Percentiles rank a stretch among this genome's conserved stretches.
phyloP scores from a whole-genome alignment of 306 rosid genomes.

The Amphicarpaea edgeworthii region DNA sequence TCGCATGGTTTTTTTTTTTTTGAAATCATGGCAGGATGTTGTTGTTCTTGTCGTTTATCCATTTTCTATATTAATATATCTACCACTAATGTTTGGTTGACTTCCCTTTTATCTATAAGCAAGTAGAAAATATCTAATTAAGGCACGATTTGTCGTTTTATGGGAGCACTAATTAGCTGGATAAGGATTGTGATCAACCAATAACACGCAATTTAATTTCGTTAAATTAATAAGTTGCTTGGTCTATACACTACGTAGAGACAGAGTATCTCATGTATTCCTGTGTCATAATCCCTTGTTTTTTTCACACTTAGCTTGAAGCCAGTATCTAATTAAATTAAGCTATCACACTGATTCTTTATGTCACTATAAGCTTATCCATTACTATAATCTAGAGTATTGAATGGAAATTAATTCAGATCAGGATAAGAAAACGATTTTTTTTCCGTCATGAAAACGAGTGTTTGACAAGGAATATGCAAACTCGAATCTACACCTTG shows the following conservation, averaged over 20 bases:
- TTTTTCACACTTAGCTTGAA: neutral
- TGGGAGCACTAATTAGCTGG: neutral
- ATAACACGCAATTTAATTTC: neutral
- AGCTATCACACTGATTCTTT: neutral
- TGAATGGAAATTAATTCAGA: no score
- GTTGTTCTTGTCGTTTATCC: neutral
- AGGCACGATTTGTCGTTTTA: neutral
- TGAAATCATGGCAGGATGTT: neutral
- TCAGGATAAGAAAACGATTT: no score
- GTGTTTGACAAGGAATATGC: no score
- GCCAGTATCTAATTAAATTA: neutral
- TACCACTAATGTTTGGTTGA: neutral
- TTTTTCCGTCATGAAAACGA: no score
- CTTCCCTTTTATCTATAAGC: neutral
- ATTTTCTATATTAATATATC: neutral
- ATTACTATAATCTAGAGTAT: neutral
- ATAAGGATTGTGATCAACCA: conserved; percentile 32
- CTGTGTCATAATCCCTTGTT: neutral
- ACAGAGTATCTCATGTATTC: neutral
- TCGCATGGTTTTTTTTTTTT: no score
- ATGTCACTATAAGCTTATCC: conserved; percentile 18
- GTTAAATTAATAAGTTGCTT: neutral
- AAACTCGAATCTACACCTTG: no score
- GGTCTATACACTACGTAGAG: neutral
- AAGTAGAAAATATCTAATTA: neutral